A percentile compares a stretch with the other conserved stretches of the same genome.
Evolutionary conservation across 306 rosid species (phyloP).

Genomic region (Glycine soja): DNA sequence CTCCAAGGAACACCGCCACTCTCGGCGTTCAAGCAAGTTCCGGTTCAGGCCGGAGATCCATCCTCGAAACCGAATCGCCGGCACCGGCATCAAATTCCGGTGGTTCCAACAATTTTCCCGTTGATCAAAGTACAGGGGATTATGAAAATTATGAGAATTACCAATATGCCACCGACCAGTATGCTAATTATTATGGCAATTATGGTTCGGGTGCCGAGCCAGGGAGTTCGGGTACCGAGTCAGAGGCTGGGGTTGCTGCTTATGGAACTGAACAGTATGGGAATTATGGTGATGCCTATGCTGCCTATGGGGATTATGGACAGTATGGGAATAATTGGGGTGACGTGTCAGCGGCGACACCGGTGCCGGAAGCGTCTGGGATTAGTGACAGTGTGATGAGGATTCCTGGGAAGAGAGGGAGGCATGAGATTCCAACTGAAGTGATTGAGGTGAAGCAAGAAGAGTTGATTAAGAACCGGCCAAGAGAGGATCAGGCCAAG

Average conservation of each 20-base stretch:
- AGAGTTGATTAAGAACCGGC: slow-evolving; percentile 90
- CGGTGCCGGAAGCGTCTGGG: slow-evolving; percentile 44
- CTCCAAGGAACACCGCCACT: slow-evolving; percentile 69
- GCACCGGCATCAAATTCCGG: slow-evolving; percentile 39
- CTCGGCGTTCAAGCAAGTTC: slow-evolving; percentile 68
- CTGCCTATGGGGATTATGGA: slow-evolving; percentile 51
- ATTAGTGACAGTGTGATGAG: slow-evolving; percentile 43
- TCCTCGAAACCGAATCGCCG: slow-evolving; percentile 56
- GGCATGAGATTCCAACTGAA: slow-evolving; percentile 75
- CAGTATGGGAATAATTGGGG: slow-evolving; percentile 62
- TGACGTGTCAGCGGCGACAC: slow-evolving; percentile 40
- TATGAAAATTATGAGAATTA: slow-evolving; percentile 43
- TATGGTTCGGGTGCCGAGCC: slow-evolving; percentile 52
- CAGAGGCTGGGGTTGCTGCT: slow-evolving; percentile 54
- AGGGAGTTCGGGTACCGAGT: slow-evolving; percentile 43
- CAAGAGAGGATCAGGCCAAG: slow-evolving; percentile 90
- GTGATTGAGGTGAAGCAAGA: slow-evolving; percentile 93
- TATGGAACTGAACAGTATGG: slow-evolving; percentile 34
- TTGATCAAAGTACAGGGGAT: slow-evolving; percentile 48
- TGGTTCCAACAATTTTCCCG: slow-evolving; percentile 34
- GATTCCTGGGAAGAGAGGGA: slow-evolving; percentile 72
- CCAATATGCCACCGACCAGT: slow-evolving; percentile 56
- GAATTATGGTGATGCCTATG: slow-evolving; percentile 47
- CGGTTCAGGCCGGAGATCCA: slow-evolving; percentile 74
- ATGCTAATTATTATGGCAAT: slow-evolving; percentile 55